phyloP scores from a whole-genome alignment of 2,329 filamentous ascomycete genomes.

The Fusarium chuoi region DNA sequence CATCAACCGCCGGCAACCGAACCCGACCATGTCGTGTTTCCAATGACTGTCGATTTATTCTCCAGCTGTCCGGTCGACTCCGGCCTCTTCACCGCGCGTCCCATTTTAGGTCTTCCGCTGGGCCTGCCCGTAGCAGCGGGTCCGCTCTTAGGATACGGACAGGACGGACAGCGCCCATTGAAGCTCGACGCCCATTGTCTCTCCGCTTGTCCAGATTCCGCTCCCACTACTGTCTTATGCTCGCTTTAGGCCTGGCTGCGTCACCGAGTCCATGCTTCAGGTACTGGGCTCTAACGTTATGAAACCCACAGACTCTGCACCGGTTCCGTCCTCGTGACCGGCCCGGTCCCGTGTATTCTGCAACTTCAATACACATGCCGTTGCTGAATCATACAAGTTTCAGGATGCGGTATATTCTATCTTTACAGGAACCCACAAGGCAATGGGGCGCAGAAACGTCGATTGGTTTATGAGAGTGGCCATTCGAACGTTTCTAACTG shows the following conservation, averaged over 20 bases:
- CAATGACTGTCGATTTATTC: slow-evolving; percentile 9
- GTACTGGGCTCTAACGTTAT: slow-evolving; percentile 1
- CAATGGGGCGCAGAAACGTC: not conserved
- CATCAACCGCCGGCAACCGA: slow-evolving; percentile 19
- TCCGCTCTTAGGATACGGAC: slow-evolving; percentile 21
- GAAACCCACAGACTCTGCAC: slow-evolving; percentile 14
- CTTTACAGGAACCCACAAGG: not conserved
- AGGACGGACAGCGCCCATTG: slow-evolving; percentile 3
- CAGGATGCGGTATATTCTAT: not conserved
- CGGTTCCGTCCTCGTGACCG: slow-evolving; percentile 39
- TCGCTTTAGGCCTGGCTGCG: slow-evolving; percentile 18
- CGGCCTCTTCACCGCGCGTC: slow-evolving; percentile 35
- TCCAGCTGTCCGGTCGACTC: slow-evolving; percentile 38
- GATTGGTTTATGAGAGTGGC: not conserved
- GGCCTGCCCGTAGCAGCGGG: slow-evolving; percentile 30
- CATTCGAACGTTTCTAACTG: not conserved
- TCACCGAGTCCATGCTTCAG: slow-evolving; percentile 23
- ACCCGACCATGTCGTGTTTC: slow-evolving; percentile 7
- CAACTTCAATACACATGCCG: not conserved
- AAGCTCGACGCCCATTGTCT: slow-evolving; percentile 15
- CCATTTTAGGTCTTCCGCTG: slow-evolving; percentile 29
- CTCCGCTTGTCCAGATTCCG: slow-evolving; percentile 34
- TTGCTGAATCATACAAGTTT: not conserved
- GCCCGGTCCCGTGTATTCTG: slow-evolving; percentile 34
- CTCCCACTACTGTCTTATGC: slow-evolving; percentile 27